Evolutionary conservation across 495 filamentous ascomycete species (phyloP).

Genomic region (Trichocladium uniseriatum): DNA sequence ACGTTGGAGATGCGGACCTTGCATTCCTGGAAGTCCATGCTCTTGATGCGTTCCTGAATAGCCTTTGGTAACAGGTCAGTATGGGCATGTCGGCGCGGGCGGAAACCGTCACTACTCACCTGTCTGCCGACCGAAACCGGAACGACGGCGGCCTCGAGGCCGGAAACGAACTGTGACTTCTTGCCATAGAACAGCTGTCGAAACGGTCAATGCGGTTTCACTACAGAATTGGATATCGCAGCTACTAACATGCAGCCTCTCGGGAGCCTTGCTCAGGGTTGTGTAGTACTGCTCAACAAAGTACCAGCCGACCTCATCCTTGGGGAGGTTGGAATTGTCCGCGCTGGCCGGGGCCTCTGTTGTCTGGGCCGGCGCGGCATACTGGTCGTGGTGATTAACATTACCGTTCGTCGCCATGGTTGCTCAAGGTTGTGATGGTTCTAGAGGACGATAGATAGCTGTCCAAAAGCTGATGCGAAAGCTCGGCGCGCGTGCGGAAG

Average conservation of each 20-base stretch:
- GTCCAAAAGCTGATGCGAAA: constrained; percentile 11
- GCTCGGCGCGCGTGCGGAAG: constrained; percentile 12
- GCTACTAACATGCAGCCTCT: constrained; percentile 77
- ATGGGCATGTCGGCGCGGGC: not conserved
- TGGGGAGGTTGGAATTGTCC: constrained; percentile 34
- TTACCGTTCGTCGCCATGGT: constrained; percentile 44
- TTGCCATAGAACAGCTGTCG: constrained; percentile 67
- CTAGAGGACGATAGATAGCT: constrained; percentile 3
- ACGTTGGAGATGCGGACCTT: constrained; percentile 98
- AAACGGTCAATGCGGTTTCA: not conserved
- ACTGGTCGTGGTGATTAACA: constrained; percentile 30
- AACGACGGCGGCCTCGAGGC: constrained; percentile 77
- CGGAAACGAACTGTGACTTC: constrained; percentile 72
- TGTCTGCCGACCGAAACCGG: constrained; percentile 73
- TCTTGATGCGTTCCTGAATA: constrained; percentile 88
- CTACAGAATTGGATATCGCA: not conserved
- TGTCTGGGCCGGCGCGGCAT: constrained; percentile 20
- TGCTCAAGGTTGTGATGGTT: constrained; percentile 13
- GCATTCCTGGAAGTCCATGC: constrained; percentile 90
- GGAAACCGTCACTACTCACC: constrained; percentile 44
- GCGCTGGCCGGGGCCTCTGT: constrained; percentile 14
- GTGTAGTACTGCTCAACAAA: constrained; percentile 99
- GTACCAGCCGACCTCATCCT: constrained; percentile 96
- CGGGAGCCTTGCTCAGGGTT: constrained; percentile 84
- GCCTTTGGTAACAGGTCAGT: constrained; percentile 42